Evolutionary conservation across 495 filamentous ascomycete genomes (phyloP).

Genomic region (Penicillium argentinense): DNA sequence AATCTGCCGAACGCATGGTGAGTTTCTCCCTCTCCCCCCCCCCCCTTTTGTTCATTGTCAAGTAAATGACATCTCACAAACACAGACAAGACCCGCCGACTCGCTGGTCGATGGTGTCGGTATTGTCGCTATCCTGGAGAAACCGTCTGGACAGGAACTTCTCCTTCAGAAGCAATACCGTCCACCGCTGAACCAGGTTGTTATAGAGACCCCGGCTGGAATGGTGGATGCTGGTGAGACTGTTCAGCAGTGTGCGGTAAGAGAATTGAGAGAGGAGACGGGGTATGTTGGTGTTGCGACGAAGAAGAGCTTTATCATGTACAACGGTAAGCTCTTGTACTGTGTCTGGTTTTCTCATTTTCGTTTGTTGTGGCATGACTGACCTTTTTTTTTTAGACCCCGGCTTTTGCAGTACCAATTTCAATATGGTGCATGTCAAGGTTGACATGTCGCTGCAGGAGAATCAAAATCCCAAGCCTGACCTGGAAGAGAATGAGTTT

Average conservation of each 20-base stretch:
- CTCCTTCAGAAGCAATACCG: constrained; percentile 79
- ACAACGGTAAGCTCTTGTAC: constrained; percentile 78
- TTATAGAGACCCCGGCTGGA: constrained; percentile 76
- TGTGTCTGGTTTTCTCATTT: no score
- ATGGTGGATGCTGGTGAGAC: constrained; percentile 75
- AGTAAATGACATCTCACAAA: background rate
- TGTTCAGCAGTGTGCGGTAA: constrained; percentile 65
- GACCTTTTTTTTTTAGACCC: no score
- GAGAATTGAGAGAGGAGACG: constrained; percentile 83
- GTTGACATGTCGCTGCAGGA: constrained; percentile 72
- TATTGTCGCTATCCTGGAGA: constrained; percentile 75
- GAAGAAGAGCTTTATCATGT: constrained; percentile 76
- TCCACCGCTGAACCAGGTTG: constrained; percentile 67
- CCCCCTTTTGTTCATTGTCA: no score
- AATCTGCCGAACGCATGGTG: constrained; percentile 66
- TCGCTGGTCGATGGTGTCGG: constrained; percentile 77
- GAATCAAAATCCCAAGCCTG: constrained; percentile 68
- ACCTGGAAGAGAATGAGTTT: constrained; percentile 86
- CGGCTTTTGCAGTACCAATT: constrained; percentile 88
- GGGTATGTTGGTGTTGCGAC: constrained; percentile 67
- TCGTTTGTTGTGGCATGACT: background rate
- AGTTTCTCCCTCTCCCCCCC: no score
- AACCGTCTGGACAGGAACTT: constrained; percentile 62
- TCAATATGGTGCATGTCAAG: constrained; percentile 77
- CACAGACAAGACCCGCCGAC: constrained; percentile 56